These are phyloP conservation scores for Eucalyptus viminalis DNA, from an alignment of 345 rosid species.

Conservation along the genomic window DNA sequence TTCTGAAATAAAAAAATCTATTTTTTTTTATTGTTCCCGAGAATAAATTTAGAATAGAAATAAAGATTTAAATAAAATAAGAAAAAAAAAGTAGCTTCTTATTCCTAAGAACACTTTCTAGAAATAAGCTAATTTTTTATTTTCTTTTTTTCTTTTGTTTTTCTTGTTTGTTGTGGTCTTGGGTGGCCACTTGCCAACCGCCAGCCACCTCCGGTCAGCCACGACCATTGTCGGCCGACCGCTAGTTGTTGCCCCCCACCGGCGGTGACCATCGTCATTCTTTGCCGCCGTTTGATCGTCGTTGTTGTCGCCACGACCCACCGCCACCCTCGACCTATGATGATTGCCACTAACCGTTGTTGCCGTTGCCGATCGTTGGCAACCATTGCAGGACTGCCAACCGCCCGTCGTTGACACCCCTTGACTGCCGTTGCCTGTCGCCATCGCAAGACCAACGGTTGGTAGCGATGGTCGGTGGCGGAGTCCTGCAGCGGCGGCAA, in stretches of 20 bases:
- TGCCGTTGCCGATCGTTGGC: accelerated
- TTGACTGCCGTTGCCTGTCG: accelerated
- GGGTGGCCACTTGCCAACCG: too few relatives aligned
- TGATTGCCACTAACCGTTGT: accelerated
- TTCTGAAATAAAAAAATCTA: too few relatives aligned
- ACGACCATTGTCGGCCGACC: accelerated
- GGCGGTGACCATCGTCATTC: accelerated
- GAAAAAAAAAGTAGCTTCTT: too few relatives aligned
- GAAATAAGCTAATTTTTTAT: too few relatives aligned
- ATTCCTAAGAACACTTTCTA: accelerated
- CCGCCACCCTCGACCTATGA: accelerated
- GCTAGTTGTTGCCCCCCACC: accelerated
- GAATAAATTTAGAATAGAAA: too few relatives aligned
- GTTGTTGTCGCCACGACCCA: accelerated
- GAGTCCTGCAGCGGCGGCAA: accelerated
- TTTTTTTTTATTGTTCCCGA: too few relatives aligned
- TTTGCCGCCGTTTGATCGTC: accelerated
- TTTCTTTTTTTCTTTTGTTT: too few relatives aligned
- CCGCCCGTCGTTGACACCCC: accelerated
- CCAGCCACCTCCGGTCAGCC: accelerated
- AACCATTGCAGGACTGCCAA: accelerated
- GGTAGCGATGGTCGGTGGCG: accelerated
- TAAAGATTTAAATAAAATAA: too few relatives aligned
- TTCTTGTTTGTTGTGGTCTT: too few relatives aligned
- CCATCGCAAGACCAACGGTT: accelerated